A percentile compares a stretch with the other conserved stretches of the same genome.
These are phyloP conservation scores for Pseudozyma sp. DNA, from an alignment of 1,284 basidiomycete species.

Conservation along the genomic window DNA sequence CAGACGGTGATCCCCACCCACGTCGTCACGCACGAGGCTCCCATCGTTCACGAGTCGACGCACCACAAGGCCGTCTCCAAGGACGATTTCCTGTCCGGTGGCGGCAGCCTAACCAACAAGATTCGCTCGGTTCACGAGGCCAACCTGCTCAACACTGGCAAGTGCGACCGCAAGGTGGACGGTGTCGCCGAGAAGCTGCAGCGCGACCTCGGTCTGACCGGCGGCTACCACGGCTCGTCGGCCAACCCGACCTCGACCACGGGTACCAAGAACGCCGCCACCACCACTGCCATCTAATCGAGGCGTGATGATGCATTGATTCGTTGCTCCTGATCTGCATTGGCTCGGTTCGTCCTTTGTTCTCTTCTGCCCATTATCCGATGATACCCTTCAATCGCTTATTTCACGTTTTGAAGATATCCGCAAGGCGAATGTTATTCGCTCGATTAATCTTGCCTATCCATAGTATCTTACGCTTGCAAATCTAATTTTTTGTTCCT, in stretches of 20 bases:
- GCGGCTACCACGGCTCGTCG: constrained; percentile 7
- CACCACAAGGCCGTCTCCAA: constrained; percentile 62
- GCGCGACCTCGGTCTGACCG: constrained; percentile 44
- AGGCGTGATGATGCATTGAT: neutral
- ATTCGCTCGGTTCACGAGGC: constrained; percentile 49
- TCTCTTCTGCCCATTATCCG: neutral
- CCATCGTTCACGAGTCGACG: constrained; percentile 66
- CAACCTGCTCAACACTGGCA: constrained; percentile 61
- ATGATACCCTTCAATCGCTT: constrained; percentile 26
- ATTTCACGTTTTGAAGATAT: constrained; percentile 18
- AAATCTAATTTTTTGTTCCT: constrained; percentile 2
- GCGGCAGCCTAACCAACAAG: constrained; percentile 57
- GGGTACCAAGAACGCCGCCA: constrained; percentile 11
- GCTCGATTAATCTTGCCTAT: neutral
- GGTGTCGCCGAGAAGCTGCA: constrained; percentile 59
- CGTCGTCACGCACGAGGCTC: constrained; percentile 65
- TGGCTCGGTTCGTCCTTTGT: neutral
- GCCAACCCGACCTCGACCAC: constrained; percentile 5
- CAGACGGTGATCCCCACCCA: constrained; percentile 65
- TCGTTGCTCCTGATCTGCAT: neutral
- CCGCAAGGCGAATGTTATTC: neutral
- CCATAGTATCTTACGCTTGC: neutral
- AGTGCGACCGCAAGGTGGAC: constrained; percentile 59
- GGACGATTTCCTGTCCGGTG: constrained; percentile 62
- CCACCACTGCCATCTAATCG: constrained; percentile 24